Conservation (phyloP, 202 grass and related monocot species). For the Panicum virgatum region DNA sequence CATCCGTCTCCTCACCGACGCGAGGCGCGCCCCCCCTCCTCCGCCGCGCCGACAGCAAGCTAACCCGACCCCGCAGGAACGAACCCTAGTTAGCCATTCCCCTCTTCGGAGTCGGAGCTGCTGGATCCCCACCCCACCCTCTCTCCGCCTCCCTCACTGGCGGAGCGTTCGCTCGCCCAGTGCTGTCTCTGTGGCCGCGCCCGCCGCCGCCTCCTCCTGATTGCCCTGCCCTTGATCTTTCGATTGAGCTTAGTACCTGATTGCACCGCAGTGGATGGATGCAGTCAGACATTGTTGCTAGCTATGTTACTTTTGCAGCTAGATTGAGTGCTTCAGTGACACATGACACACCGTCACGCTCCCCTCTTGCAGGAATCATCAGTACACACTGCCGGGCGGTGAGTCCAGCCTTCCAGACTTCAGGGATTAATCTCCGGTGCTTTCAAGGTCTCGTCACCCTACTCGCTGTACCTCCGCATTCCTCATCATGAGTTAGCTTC, state of each 20-base stretch:
- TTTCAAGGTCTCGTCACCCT: slow-evolving; percentile 47
- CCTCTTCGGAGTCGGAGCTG: not conserved
- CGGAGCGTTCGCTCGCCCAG: too few species aligned
- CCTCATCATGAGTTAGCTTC: not conserved
- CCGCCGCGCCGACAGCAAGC: too few species aligned
- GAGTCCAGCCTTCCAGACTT: slow-evolving; percentile 52
- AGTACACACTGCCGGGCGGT: slow-evolving; percentile 64
- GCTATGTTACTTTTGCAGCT: not conserved
- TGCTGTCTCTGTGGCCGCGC: too few species aligned
- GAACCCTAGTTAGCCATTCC: slow-evolving; percentile 34
- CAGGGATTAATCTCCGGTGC: slow-evolving; percentile 69
- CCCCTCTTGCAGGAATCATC: slow-evolving; percentile 57
- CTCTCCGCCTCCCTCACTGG: not conserved
- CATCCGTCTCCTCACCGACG: too few species aligned
- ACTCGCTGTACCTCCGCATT: not conserved
- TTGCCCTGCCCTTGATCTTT: not conserved
- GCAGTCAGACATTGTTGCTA: not conserved
- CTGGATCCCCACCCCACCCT: not conserved
- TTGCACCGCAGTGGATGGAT: not conserved
- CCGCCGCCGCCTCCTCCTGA: too few species aligned
- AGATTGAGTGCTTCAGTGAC: not conserved
- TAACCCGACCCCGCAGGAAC: not conserved
- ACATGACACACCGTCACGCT: not conserved
- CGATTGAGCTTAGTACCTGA: not conserved
- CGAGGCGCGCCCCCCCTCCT: too few species aligned